Evolutionary conservation across 176 grass and related monocot species (phyloP), one percentile per base, ranked within the genome.

Genomic region (Aegilops tauschii): DNA sequence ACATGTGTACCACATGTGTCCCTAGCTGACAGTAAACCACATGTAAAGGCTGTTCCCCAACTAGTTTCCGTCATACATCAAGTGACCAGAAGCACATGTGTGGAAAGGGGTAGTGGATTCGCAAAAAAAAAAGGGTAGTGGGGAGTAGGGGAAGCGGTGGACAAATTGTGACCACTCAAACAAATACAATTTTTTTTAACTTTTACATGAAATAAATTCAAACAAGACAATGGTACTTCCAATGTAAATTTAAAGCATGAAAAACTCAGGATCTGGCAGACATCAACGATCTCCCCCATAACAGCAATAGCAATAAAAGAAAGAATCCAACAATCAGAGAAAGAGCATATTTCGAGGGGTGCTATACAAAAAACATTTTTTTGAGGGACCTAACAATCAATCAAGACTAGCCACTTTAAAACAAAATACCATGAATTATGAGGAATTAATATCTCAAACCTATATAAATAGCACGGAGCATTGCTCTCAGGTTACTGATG

Each of bases 401-500:
- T 47, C 14, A 76, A 76, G 35, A 86, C 6, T 47, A 61, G 9
- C 21, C 12, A 40, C 75, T 74, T 21, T 45, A 59, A 67, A 91
- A 83, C 52, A 67, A 54, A 79, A 21, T 64, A 79, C 73, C 2
- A 79, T 67, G 44, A 59, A 35, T 84, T 74, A 65, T 20, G 73
- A 36, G 79, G 61, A 69, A 49, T 79, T 75, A 84, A 47, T 36
- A 77, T 72, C 54, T 81, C 39, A 52, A 64, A 98, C 96, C 96
- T 89, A 98, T 98, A 86, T 92, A 96, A 88, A 98, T 96, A 71
- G 97, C 97, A 88, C 72, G 85, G 59, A 98, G 97, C 97, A 98
- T 98, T 61, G 97, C 93, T 88, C 82, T 92, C 28, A 96, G 91
- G 85, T 99, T 87, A 85, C 92, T 96, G 70, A 99, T 79, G 69